Evolutionary conservation across 257 asterid species (phyloP).

Genomic region (Solanum neorickii): DNA sequence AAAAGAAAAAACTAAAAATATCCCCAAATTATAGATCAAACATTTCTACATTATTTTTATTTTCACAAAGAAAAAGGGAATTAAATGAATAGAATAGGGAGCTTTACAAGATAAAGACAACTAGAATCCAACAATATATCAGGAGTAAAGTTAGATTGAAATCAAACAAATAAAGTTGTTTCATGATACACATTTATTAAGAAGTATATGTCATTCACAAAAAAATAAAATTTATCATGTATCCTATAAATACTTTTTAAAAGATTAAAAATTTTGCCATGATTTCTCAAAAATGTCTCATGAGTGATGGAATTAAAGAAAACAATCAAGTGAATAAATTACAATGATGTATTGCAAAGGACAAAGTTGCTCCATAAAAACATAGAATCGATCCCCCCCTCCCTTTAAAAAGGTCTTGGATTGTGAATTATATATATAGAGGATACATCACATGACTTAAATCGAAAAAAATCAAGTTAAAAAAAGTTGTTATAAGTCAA

Average conservation of each 20-base stretch:
- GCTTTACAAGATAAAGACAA: background rate
- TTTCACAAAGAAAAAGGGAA: background rate
- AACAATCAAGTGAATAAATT: background rate
- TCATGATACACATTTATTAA: background rate
- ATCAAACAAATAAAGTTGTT: background rate
- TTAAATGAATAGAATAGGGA: background rate
- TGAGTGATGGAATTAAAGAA: background rate
- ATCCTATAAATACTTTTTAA: background rate
- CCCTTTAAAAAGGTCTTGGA: background rate
- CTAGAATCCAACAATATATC: background rate
- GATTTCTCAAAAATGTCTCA: background rate
- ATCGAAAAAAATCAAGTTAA: background rate
- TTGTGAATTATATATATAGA: background rate
- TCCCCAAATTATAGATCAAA: background rate
- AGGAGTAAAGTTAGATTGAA: background rate
- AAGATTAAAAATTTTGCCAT: no score
- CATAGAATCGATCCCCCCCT: background rate
- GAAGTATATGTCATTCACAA: background rate
- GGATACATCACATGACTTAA: background rate
- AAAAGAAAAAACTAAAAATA: no score
- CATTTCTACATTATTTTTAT: background rate
- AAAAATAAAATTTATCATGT: background rate
- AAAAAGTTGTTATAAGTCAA: background rate
- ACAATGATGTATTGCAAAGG: no score
- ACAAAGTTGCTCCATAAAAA: background rate